These are phyloP conservation scores for Rhynchosporium graminicola DNA, from an alignment of 2,329 filamentous ascomycete species.

Conservation along the genomic window DNA sequence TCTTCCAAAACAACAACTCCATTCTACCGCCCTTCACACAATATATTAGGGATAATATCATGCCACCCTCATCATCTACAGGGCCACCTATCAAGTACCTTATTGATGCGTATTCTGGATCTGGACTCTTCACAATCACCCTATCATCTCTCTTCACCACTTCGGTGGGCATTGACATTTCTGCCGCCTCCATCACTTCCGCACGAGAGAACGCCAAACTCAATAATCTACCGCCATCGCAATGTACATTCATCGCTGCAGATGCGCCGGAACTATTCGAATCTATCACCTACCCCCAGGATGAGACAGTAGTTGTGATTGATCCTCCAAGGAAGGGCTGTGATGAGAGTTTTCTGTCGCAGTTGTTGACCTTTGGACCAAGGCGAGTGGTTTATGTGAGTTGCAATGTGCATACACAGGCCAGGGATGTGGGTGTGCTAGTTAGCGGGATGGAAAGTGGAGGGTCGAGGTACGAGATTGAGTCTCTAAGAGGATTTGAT, in stretches of 20 bases:
- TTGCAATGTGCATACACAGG: slow-evolving; percentile 98
- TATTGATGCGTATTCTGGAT: slow-evolving; percentile 97
- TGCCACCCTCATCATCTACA: slow-evolving; percentile 51
- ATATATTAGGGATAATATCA: slow-evolving; percentile 80
- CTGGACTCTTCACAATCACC: slow-evolving; percentile 94
- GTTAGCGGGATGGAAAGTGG: slow-evolving; percentile 64
- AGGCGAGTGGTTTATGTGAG: slow-evolving; percentile 87
- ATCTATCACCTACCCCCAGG: slow-evolving; percentile 69
- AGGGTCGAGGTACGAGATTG: slow-evolving; percentile 71
- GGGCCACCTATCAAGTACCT: slow-evolving; percentile 70
- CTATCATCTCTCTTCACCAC: slow-evolving; percentile 82
- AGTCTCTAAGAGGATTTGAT: slow-evolving; percentile 90
- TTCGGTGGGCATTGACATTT: slow-evolving; percentile 89
- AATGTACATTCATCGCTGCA: slow-evolving; percentile 83
- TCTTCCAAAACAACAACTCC: slow-evolving; percentile 99
- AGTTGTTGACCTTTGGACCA: slow-evolving; percentile 78
- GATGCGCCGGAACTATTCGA: slow-evolving; percentile 84
- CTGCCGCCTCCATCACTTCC: slow-evolving; percentile 72
- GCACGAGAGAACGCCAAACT: slow-evolving; percentile 76
- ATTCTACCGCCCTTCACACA: slow-evolving; percentile 85
- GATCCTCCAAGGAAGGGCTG: slow-evolving; percentile 97
- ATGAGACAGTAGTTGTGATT: slow-evolving; percentile 89
- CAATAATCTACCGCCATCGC: slow-evolving; percentile 68
- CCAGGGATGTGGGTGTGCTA: slow-evolving; percentile 84
- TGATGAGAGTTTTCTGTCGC: slow-evolving; percentile 77